phyloP scores from a whole-genome alignment of 2,329 filamentous ascomycete genomes.

The Bipolaris victoriae region DNA sequence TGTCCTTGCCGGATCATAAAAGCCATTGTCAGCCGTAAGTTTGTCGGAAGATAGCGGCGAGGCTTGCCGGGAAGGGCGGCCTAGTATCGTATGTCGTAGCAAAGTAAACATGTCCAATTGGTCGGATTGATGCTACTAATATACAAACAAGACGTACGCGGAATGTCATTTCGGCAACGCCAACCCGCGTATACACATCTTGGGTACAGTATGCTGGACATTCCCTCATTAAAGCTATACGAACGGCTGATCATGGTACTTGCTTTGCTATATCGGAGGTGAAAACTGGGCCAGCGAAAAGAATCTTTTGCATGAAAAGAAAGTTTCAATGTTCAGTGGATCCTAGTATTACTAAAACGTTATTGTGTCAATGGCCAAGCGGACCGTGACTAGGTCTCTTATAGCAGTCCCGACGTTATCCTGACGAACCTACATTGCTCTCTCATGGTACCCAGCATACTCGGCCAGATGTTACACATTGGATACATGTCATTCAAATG shows the following conservation, averaged over 20 bases:
- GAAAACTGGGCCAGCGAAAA: not conserved
- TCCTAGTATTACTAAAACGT: too few species aligned
- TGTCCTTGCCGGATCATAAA: constrained; percentile 1
- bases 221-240: not conserved
- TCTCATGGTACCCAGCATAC: not conserved
- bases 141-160: not conserved
- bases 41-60: not conserved
- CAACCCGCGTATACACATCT: not conserved
- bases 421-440: not conserved
- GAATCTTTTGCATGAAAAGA: not conserved
- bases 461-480: not conserved
- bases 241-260: not conserved
- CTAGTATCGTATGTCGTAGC: not conserved
- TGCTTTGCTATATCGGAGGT: not conserved
- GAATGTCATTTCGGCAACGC: not conserved
- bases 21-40: not conserved
- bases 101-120: not conserved
- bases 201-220: not conserved
- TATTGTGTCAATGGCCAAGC: too few species aligned
- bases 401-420: not conserved
- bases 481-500: not conserved
- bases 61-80: not conserved
- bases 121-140: not conserved
- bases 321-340: too few species aligned
- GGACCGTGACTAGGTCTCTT: not conserved